phyloP scores from a whole-genome alignment of 331 rosid genomes.

The Spiraea crenata region DNA sequence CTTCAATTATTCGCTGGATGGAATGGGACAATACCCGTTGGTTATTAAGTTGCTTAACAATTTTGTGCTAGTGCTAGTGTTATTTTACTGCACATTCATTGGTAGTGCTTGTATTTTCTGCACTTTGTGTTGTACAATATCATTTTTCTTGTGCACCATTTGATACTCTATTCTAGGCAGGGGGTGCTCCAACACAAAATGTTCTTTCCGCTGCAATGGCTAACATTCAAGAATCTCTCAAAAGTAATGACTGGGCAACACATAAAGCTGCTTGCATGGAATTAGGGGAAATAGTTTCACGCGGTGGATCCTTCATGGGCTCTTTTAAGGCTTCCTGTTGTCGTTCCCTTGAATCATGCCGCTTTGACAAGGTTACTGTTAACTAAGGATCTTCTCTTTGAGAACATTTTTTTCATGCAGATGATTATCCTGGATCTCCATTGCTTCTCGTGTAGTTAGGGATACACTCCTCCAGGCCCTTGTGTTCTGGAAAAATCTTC shows the following conservation, averaged over 20 bases:
- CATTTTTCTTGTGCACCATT: background rate
- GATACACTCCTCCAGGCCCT: conserved; percentile 72
- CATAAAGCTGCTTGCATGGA: conserved; percentile 84
- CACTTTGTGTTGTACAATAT: background rate
- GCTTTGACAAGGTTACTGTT: conserved; percentile 76
- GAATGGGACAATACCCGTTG: background rate
- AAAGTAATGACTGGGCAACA: conserved; percentile 76
- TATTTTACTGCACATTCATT: background rate
- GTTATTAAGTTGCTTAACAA: background rate
- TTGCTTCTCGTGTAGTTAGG: conserved; percentile 46
- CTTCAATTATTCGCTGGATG: background rate
- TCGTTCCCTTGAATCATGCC: conserved; percentile 70
- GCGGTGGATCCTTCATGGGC: conserved; percentile 51
- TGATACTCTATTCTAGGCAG: conserved; percentile 46
- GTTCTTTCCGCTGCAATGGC: conserved; percentile 53
- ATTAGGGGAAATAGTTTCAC: conserved; percentile 61
- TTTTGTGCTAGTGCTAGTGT: background rate
- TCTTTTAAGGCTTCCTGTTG: conserved; percentile 57
- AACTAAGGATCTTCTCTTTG: background rate
- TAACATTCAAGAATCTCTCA: conserved; percentile 65
- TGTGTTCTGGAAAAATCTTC: conserved; percentile 70
- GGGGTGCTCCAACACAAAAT: conserved; percentile 70
- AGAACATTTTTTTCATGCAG: conserved; percentile 13
- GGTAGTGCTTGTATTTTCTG: background rate
- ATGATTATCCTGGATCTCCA: conserved; percentile 8